Base-by-base conservation (phyloP, 169 alveolate genomes). In the Cryptosporidium parvum region DNA sequence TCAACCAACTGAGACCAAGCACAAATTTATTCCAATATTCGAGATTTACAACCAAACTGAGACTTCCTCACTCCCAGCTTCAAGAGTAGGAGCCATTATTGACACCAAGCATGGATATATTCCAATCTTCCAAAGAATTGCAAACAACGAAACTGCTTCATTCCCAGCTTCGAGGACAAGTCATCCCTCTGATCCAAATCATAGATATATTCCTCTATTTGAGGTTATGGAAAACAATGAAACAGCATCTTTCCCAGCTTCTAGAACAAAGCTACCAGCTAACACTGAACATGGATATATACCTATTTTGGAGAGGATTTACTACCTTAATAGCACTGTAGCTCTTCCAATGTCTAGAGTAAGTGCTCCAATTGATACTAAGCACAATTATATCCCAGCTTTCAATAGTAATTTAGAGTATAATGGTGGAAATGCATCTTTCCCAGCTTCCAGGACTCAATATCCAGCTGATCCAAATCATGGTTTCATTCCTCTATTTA, bases 91-190 rank as follows among this genome's bases (percentile, higher is more conserved):
- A 9, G 51, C 48, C 0, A n/a, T 45, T 2, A 33, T 72, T 48
- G 85, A 72, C 29, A 52, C 85, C 0, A 3, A 26, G 2, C 85
- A 72, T 72, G 85, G 85, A 0, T 72, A 52, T 53, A 53, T 53
- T 51, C 85, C 85, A 31, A 16, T 58, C 16, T 51, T 71, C 48
- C 85, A n/a, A 14, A 71, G 45, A 61, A 16, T 37, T 23, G 5
- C 18, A 18, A 29, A 29, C n/a, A 48, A 45, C n/a, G 53, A 70
- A 3, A 45, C 45, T 1, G 84, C 44, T 6, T 37, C 89, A 3
- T 44, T 44, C 33, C 89, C 89, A 33, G 89, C 89, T 16, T 62
- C 72, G 37, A 59, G 75, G 12, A 80, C 80, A 31, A 62, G 33
- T 8, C 14, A 45, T 18, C 80, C 89, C 1, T 3, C 89, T 3